Evolutionary conservation across 192 early-diverging fungal genomes (phyloP).

Genomic region (Podila verticillata): DNA sequence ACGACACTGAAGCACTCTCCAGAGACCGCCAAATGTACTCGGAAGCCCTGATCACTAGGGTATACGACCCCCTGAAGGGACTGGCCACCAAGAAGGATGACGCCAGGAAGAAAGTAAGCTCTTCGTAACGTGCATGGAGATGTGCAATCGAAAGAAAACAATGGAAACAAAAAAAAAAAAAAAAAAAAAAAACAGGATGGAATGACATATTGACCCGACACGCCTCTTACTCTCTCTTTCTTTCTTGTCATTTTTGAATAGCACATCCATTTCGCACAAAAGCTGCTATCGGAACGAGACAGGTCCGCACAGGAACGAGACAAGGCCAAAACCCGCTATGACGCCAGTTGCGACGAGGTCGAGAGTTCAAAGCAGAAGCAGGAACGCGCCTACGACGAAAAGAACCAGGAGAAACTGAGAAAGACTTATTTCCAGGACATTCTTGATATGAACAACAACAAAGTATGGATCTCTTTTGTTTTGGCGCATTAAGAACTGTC

Average conservation of each 20-base stretch:
- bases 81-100: slow-evolving; percentile 70
- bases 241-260: slow-evolving; percentile 22
- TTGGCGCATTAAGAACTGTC: no score
- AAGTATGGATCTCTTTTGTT: slow-evolving; percentile 42
- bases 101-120: slow-evolving; percentile 70
- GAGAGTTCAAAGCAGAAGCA: slow-evolving; percentile 66
- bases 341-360: slow-evolving; percentile 71
- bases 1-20: slow-evolving; percentile 63
- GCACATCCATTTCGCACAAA: slow-evolving; percentile 74
- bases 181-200: background rate
- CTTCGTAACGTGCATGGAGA: background rate
- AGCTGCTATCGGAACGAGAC: slow-evolving; percentile 67
- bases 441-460: slow-evolving; percentile 75
- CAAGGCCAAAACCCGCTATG: slow-evolving; percentile 60
- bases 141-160: background rate
- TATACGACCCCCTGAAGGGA: slow-evolving; percentile 67
- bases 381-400: slow-evolving; percentile 69
- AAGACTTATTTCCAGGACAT: slow-evolving; percentile 64
- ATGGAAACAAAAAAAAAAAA: background rate
- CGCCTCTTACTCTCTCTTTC: background rate
- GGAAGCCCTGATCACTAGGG: slow-evolving; percentile 59
- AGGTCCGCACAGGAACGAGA: slow-evolving; percentile 62
- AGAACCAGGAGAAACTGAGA: slow-evolving; percentile 60
- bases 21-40: slow-evolving; percentile 57
- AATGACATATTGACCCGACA: background rate